phyloP scores from a whole-genome alignment of 768 basidiomycete genomes.

The Hirschioporus abietinus region DNA sequence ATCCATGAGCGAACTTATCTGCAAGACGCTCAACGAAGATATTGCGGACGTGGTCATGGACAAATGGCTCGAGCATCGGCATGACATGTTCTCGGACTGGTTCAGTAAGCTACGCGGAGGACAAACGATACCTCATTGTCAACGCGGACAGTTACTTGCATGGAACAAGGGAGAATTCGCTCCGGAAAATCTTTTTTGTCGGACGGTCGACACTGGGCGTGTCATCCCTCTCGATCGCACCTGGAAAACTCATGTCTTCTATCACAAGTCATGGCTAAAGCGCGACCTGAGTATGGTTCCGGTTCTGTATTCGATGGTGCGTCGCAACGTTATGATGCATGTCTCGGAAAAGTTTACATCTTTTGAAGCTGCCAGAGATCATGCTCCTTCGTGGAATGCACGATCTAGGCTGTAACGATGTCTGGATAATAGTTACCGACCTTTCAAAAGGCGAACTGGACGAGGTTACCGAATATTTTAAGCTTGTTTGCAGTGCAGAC shows the following conservation, averaged over 20 bases:
- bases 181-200: constrained; percentile 75
- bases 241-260: constrained; percentile 78
- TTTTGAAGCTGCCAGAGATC: constrained; percentile 61
- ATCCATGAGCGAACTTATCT: constrained; percentile 73
- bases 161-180: constrained; percentile 69
- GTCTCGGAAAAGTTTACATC: background rate
- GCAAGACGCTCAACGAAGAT: constrained; percentile 72
- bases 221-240: constrained; percentile 76
- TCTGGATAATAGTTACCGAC: constrained; percentile 75
- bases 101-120: constrained; percentile 65
- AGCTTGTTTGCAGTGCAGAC: constrained; percentile 61
- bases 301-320: constrained; percentile 76
- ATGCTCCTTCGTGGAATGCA: constrained; percentile 81
- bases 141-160: constrained; percentile 43
- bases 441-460: constrained; percentile 79
- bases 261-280: constrained; percentile 71
- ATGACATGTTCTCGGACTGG: constrained; percentile 75
- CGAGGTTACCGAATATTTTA: constrained; percentile 73
- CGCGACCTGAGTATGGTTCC: constrained; percentile 72
- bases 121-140: constrained; percentile 45
- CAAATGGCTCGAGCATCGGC: constrained; percentile 77
- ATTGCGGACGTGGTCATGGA: constrained; percentile 75
- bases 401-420: constrained; percentile 72
- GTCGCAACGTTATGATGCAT: constrained; percentile 14
- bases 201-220: constrained; percentile 73